Conservation (phyloP, 2,329 filamentous ascomycete species). For the Neofusicoccum cordaticola region DNA sequence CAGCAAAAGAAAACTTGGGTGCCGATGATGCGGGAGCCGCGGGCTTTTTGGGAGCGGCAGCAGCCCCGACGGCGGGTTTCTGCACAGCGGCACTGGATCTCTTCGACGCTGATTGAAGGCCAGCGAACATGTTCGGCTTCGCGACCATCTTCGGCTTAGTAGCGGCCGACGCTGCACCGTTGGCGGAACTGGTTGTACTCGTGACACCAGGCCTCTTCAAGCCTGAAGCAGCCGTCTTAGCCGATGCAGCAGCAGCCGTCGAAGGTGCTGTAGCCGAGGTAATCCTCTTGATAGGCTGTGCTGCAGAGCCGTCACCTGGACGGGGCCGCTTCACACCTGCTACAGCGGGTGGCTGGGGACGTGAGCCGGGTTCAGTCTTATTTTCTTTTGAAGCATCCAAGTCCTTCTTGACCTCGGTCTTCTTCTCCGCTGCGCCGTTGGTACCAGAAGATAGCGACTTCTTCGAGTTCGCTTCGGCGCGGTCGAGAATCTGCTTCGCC, state of each 20-base stretch:
- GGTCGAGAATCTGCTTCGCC: conserved; percentile 55
- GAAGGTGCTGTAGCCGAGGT: neutral
- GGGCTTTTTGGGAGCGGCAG: conserved; percentile 18
- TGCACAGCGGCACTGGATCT: conserved; percentile 33
- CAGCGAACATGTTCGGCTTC: conserved; percentile 46
- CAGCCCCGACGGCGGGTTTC: conserved; percentile 24
- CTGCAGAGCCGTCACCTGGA: conserved; percentile 17
- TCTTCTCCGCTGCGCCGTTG: conserved; percentile 6
- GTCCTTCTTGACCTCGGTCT: conserved; percentile 9
- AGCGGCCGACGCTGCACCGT: conserved; percentile 24
- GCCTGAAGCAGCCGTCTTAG: conserved; percentile 16
- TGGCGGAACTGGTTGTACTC: conserved; percentile 25
- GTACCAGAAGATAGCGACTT: conserved; percentile 32
- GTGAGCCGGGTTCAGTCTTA: neutral
- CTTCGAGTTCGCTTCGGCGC: conserved; percentile 41
- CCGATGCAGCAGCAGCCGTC: conserved; percentile 2
- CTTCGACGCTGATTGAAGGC: conserved; percentile 46
- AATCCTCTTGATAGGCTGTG: conserved; percentile 33
- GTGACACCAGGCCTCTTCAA: conserved; percentile 28
- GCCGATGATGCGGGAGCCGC: conserved; percentile 25
- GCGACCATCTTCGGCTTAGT: conserved; percentile 38
- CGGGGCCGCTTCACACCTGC: conserved; percentile 23
- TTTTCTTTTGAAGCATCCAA: neutral
- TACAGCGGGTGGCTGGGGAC: conserved; percentile 9
- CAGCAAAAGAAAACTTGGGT: conserved; percentile 37